Base-by-base conservation (phyloP, 176 grass and related monocot species). In the Pharus latifolius region DNA sequence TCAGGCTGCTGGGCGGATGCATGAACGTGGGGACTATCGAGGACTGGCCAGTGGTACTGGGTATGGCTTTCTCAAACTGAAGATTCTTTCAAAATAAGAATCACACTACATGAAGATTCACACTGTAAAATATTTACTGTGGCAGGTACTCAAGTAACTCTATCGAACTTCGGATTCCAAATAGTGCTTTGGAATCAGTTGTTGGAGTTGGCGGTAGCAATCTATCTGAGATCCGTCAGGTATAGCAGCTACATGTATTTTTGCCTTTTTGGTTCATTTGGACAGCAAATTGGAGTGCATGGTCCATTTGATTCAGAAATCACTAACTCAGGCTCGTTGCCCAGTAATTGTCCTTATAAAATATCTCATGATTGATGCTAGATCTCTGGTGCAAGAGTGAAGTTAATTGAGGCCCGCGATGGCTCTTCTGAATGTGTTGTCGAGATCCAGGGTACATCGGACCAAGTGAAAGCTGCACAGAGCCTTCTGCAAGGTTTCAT, bases 161-260 rank as follows among this genome's bases (percentile, higher is more conserved):
- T 72, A 31, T 85, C 2, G 84, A 90, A 57, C 43, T 88, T 18
- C 85, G 80, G 72, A 79, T 91, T 84, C 84, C 86, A 73, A 91
- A 67, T 73, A 54, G 64, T 81, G 70, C 71, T 62, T 45, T 85
- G 46, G 74, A 85, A 61, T 90, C 80, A 48, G 62, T 90, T 41
- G 37, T 70, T 45, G 90, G 95, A 79, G 74, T 48, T 65, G 90
- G 83, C 52, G 87, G 81, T 45, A 63, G 41, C 75, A 91, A 85
- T 78, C 73, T 98, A 71, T 74, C 75, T 40, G 82, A 94, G 83
- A 88, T 88, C 37, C 72, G 81, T 55, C 87, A 94, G 90, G 87
- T 94, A 87, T 70, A 78, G 24, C 62, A 52, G 56, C 49, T 79
- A 54, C 61, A 35, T 24, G 26, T 51, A 38, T 73, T 73, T 40